Evolutionary conservation across 2,329 filamentous ascomycete species (phyloP).

Genomic region (Cercospora brassicicola): DNA sequence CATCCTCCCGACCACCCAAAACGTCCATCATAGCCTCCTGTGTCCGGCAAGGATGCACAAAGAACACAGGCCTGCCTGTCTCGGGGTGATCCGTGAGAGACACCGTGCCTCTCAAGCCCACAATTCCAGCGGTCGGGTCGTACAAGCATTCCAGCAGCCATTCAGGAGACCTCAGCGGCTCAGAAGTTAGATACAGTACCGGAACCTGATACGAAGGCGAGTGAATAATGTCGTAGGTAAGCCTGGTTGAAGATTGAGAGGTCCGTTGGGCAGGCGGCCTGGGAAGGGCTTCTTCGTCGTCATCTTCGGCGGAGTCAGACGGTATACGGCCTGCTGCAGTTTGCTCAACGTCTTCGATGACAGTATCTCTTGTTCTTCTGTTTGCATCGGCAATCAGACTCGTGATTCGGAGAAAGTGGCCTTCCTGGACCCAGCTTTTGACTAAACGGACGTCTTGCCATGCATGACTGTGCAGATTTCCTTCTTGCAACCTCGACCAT

Average conservation of each 20-base stretch:
- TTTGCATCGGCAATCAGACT: not conserved
- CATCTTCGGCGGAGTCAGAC: not conserved
- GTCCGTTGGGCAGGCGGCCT: not conserved
- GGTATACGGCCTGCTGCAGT: not conserved
- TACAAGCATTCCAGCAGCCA: constrained; percentile 41
- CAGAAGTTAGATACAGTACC: constrained; percentile 45
- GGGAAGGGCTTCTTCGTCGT: constrained; percentile 1
- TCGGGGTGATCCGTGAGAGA: constrained; percentile 69
- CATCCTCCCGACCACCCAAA: constrained; percentile 39
- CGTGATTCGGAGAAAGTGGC: not conserved
- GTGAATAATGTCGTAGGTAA: constrained; percentile 44
- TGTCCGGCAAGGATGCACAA: constrained; percentile 89
- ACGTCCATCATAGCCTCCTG: constrained; percentile 71
- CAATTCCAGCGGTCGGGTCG: constrained; percentile 36
- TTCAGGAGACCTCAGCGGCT: constrained; percentile 38
- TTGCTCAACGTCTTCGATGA: not conserved
- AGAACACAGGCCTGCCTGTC: constrained; percentile 76
- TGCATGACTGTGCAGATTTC: not conserved
- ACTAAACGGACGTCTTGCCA: not conserved
- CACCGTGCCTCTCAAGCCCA: constrained; percentile 40
- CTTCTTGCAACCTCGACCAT: not conserved
- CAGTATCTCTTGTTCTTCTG: not conserved
- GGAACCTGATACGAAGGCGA: constrained; percentile 50
- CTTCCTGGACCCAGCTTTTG: not conserved
- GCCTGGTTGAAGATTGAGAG: not conserved